Percentiles rank a stretch among this genome's conserved stretches.
Evolutionary conservation across 2,329 filamentous ascomycete species (phyloP).

Genomic region (Colletotrichum gloeosporioides): DNA sequence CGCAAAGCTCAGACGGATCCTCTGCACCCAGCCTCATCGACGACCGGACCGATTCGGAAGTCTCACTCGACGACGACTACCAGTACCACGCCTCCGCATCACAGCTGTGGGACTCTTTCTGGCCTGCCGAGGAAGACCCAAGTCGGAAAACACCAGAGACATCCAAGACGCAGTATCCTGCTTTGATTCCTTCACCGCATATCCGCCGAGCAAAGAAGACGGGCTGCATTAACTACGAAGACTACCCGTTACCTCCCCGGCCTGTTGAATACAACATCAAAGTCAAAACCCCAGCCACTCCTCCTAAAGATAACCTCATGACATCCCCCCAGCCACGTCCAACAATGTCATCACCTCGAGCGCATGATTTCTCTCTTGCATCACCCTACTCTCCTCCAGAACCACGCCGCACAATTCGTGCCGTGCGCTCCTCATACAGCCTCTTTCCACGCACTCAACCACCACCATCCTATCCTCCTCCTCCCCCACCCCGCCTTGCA

Average conservation of each 20-base stretch:
- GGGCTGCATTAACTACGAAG: conserved; percentile 22
- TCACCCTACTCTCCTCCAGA: background rate
- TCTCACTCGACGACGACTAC: conserved; percentile 56
- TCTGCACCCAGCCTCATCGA: conserved; percentile 57
- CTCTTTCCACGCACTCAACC: conserved; percentile 19
- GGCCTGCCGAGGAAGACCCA: conserved; percentile 31
- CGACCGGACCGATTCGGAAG: conserved; percentile 55
- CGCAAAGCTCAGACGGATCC: conserved; percentile 44
- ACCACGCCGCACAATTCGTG: conserved; percentile 24
- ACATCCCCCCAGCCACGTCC: conserved; percentile 20
- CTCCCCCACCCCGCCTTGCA: background rate
- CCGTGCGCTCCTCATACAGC: conserved; percentile 23
- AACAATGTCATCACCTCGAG: background rate
- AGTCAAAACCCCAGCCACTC: conserved; percentile 1
- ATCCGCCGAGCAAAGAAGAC: conserved; percentile 22
- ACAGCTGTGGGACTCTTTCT: conserved; percentile 59
- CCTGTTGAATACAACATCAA: conserved; percentile 22
- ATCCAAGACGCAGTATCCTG: conserved; percentile 18
- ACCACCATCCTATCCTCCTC: background rate
- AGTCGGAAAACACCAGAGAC: conserved; percentile 13
- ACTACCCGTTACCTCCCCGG: conserved; percentile 28
- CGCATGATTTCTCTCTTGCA: background rate
- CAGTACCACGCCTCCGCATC: conserved; percentile 50
- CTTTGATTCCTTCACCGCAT: conserved; percentile 23
- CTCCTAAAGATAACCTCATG: background rate